Base-by-base conservation (phyloP, 176 grass and related monocot genomes). In the Thalia dealbata region DNA sequence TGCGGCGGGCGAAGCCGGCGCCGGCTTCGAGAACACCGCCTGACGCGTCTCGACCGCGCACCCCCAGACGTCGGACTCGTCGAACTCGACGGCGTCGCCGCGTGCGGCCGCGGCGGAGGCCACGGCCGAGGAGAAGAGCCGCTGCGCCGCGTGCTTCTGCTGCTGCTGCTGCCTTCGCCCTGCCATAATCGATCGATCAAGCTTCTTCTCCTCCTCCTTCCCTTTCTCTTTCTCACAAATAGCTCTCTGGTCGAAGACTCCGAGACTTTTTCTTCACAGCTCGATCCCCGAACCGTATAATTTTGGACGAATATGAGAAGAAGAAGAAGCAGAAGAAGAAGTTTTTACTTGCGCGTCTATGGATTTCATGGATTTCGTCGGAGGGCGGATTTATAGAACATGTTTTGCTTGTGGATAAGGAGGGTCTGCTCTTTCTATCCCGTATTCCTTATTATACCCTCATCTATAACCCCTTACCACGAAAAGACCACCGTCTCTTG, bases 111-210 rank as follows among this genome's bases (percentile, higher is more conserved):
- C 70, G 22, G 48, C 22, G 45, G 25, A 7, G 7, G 70, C 64
- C 0, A 50, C 58, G 23, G 64, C 71, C 61, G 93, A 78, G 69
- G 73, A 27, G 84, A 96, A 86, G 52, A 92, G 48, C 69, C 86
- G 82, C 80, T 92, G 82, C 65, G 65, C 32, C 56, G 86, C 79
- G 80, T 90, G 84, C 80, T 83, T 87, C 76, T 82, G 50, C 22
- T 80, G 66, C 19, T 76, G 61, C 46, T 83, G 75, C 55, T 76
- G 83, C 42, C 72, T 82, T 19, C 87, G 83, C 77, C 87, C 89
- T 7, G 87, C 81, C 87, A 86, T 88, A 19, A 21, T 68, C 65
- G 3, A 38, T 14, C 26, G 9, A 62, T 26, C 64, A 6, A n/a
- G 65, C 32, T 38, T 23, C 14, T 21, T 18, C 27, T 25, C 51